phyloP scores from a whole-genome alignment of 495 filamentous ascomycete species.

The Aspergillus funiculosus region DNA sequence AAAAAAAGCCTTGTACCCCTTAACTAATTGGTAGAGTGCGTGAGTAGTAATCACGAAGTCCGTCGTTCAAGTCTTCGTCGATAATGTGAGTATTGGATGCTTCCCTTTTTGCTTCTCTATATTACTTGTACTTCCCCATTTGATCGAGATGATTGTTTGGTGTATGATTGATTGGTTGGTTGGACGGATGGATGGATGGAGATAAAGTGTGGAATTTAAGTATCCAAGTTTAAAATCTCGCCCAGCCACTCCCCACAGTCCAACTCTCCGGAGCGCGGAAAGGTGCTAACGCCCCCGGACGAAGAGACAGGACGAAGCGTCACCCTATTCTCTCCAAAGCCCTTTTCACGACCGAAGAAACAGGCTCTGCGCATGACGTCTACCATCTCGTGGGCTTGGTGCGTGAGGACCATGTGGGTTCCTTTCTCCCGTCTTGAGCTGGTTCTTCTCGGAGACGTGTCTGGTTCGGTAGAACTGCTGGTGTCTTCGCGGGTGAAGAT shows the following conservation, averaged over 20 bases:
- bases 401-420: conserved; percentile 22
- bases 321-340: conserved; percentile 30
- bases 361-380: conserved; percentile 37
- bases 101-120: too few relatives aligned
- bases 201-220: too few relatives aligned
- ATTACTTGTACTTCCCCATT: too few relatives aligned
- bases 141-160: too few relatives aligned
- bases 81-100: too few relatives aligned
- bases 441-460: not conserved
- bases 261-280: not conserved
- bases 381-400: conserved; percentile 37
- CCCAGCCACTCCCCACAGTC: conserved; percentile 20
- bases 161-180: too few relatives aligned
- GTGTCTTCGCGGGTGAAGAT: conserved; percentile 17
- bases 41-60: too few relatives aligned
- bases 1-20: too few relatives aligned
- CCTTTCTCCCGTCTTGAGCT: not conserved
- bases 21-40: too few relatives aligned
- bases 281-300: not conserved
- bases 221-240: conserved; percentile 12
- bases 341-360: conserved; percentile 38
- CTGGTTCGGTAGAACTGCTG: not conserved
- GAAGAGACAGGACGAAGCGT: conserved; percentile 10
- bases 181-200: too few relatives aligned
- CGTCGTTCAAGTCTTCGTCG: too few relatives aligned